A percentile compares a stretch with the other conserved stretches of the same genome.
Conservation (phyloP, 1,284 basidiomycete genomes). For the Cystobasidium slooffiae region DNA sequence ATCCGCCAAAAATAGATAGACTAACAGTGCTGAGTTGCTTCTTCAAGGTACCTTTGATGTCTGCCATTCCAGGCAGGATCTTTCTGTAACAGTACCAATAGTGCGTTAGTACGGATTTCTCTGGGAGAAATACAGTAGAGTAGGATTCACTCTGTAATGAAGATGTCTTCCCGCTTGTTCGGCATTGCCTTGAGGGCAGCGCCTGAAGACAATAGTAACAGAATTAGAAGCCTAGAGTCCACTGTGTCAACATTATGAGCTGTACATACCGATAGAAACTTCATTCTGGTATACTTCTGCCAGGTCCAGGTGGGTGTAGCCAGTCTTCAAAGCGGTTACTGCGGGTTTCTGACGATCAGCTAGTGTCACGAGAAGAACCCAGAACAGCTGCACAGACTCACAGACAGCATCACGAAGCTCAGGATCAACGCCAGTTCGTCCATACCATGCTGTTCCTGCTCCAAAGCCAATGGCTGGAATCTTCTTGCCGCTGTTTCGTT, state of each 20-base stretch:
- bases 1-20: constrained; percentile 8
- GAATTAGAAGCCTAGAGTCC: constrained; percentile 1
- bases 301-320: constrained; percentile 36
- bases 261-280: constrained; percentile 17
- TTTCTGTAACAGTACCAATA: constrained; percentile 6
- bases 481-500: constrained; percentile 10
- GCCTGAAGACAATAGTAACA: constrained; percentile 2
- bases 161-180: constrained; percentile 55
- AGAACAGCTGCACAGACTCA: neutral
- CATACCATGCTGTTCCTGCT: constrained; percentile 37
- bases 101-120: constrained; percentile 56
- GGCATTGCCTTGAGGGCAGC: constrained; percentile 12
- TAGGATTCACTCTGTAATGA: constrained; percentile 55
- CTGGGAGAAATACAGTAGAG: constrained; percentile 54
- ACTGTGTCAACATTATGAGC: neutral
- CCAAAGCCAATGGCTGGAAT: constrained; percentile 35
- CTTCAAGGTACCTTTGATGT: constrained; percentile 40
- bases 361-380: too few relatives aligned
- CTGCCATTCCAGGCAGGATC: constrained; percentile 36
- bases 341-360: neutral
- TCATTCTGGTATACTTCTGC: constrained; percentile 37
- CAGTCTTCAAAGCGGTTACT: constrained; percentile 44
- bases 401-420: constrained; percentile 36
- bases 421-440: constrained; percentile 22
- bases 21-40: constrained; percentile 36